phyloP scores from a whole-genome alignment of 2,329 filamentous ascomycete genomes.

The Penicillium italicum region DNA sequence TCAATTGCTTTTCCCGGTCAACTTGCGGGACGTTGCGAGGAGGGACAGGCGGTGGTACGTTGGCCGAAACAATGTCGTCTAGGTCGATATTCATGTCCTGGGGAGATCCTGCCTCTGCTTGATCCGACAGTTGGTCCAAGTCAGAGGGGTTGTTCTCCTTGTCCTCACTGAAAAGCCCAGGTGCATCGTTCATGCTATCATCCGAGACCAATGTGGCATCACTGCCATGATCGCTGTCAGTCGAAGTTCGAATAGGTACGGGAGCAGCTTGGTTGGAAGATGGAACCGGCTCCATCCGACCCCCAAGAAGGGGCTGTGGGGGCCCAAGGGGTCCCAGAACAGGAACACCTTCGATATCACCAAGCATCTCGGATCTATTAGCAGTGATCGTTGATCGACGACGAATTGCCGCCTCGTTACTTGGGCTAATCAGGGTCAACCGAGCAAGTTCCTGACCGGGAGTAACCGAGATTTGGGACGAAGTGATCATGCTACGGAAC shows the following conservation, averaged over 20 bases:
- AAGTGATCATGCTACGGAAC: conserved; percentile 67
- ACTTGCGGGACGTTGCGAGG: conserved; percentile 46
- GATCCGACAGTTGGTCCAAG: conserved; percentile 2
- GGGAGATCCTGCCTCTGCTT: conserved; percentile 24
- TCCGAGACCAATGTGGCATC: conserved; percentile 39
- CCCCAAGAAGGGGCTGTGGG: conserved; percentile 28
- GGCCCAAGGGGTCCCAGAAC: conserved; percentile 47
- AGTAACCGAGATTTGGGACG: conserved; percentile 59
- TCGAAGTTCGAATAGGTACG: conserved; percentile 24
- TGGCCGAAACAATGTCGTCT: conserved; percentile 3
- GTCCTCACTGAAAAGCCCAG: conserved; percentile 28
- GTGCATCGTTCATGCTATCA: conserved; percentile 16
- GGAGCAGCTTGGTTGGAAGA: conserved; percentile 16
- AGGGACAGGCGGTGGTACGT: conserved; percentile 57
- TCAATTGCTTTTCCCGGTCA: conserved; percentile 35
- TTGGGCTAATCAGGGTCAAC: conserved; percentile 65
- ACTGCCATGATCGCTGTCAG: conserved; percentile 29
- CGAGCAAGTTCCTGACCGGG: conserved; percentile 76
- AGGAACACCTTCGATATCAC: conserved; percentile 44
- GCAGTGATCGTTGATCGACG: conserved; percentile 45
- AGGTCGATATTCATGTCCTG: conserved; percentile 14
- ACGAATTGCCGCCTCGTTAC: conserved; percentile 52
- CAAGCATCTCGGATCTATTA: conserved; percentile 31
- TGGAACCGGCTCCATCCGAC: conserved; percentile 10
- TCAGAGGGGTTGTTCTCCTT: conserved; percentile 40